A percentile compares a stretch with the other conserved stretches of the same genome.
These are phyloP conservation scores for Salix viminalis DNA, from an alignment of 345 rosid species.

Conservation along the genomic window DNA sequence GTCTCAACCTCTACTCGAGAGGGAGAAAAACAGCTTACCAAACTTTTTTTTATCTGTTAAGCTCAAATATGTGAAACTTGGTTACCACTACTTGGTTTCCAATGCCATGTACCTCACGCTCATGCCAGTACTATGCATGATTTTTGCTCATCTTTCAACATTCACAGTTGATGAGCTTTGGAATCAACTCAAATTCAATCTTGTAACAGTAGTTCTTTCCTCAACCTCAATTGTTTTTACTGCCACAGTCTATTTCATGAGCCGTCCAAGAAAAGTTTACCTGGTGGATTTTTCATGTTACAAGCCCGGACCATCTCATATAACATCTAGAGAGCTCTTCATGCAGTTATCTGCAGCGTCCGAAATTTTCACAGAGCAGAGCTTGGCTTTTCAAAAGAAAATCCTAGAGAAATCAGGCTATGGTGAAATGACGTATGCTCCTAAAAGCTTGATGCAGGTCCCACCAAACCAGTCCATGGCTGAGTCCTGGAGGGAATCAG, in stretches of 20 bases:
- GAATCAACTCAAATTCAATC: slow-evolving; percentile 1
- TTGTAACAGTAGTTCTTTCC: neutral
- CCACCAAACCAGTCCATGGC: slow-evolving; percentile 1
- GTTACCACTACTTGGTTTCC: slow-evolving; percentile 31
- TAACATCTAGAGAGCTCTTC: slow-evolving; percentile 1
- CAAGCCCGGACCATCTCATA: slow-evolving; percentile 8
- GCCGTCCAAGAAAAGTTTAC: slow-evolving; percentile 11
- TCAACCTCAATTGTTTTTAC: neutral
- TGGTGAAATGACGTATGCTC: slow-evolving; percentile 15
- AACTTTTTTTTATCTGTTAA: slow-evolving; percentile 22
- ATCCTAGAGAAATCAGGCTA: slow-evolving; percentile 18
- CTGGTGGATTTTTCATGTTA: slow-evolving; percentile 21
- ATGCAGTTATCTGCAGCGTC: neutral
- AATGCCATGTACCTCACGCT: slow-evolving; percentile 14
- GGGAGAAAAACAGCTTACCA: slow-evolving; percentile 15
- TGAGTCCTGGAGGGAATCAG: slow-evolving; percentile 7
- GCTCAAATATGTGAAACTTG: slow-evolving; percentile 39
- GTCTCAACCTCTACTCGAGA: neutral
- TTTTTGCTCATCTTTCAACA: neutral
- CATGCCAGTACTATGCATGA: neutral
- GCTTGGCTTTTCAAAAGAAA: slow-evolving; percentile 12
- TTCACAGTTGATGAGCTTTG: neutral
- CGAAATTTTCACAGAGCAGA: slow-evolving; percentile 7
- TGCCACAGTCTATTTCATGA: neutral
- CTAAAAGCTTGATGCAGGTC: neutral